phyloP scores from a whole-genome alignment of 257 asterid species.

The Mentha longifolia region DNA sequence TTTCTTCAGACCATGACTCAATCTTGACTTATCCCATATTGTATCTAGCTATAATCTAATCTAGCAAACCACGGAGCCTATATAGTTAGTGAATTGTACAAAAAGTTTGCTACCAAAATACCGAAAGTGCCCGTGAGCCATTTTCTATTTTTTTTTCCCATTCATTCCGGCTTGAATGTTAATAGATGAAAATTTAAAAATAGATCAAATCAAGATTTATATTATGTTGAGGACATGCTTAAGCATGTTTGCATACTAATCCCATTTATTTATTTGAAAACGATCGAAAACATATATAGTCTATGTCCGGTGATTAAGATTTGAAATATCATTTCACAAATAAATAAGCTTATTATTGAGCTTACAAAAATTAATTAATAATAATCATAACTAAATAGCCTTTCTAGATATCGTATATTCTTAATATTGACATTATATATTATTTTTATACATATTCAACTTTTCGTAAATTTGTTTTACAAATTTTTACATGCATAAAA shows the following conservation, averaged over 20 bases:
- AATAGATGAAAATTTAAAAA: neutral
- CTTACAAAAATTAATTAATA: no score
- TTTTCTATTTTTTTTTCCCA: neutral
- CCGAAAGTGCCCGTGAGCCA: neutral
- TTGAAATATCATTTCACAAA: neutral
- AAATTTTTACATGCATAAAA: no score
- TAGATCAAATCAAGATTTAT: neutral
- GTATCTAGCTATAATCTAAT: no score
- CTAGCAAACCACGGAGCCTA: no score
- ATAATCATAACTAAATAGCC: neutral
- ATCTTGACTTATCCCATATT: no score
- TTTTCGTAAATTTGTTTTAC: no score
- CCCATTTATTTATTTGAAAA: neutral
- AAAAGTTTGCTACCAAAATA: neutral
- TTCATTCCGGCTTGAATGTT: neutral
- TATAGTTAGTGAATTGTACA: no score
- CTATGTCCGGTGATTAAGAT: constrained; percentile 2
- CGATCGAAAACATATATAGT: neutral
- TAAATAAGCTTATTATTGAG: no score
- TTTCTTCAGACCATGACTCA: no score
- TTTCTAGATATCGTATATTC: no score
- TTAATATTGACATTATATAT: no score
- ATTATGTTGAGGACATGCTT: constrained; percentile 29
- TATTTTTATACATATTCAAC: no score
- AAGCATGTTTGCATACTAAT: constrained; percentile 16